Conservation (phyloP, 2,329 filamentous ascomycete genomes). For the Microcera coccophila region DNA sequence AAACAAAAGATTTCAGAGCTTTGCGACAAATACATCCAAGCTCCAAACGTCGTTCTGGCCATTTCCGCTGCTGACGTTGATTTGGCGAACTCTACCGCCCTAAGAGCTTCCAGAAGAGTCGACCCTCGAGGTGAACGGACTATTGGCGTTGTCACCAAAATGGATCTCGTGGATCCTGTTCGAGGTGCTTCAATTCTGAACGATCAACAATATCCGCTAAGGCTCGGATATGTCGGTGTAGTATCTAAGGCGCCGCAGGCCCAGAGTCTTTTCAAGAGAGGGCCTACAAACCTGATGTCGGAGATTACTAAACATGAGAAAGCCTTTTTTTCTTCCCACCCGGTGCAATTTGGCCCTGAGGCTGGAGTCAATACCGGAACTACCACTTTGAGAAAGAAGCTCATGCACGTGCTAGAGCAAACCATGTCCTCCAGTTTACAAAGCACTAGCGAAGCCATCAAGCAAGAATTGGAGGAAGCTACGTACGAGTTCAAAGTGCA, state of each 20-base stretch:
- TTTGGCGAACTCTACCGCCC: conserved; percentile 88
- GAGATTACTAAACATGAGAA: conserved; percentile 86
- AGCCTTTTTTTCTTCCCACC: conserved; percentile 79
- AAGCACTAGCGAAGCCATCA: conserved; percentile 85
- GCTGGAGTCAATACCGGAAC: conserved; percentile 77
- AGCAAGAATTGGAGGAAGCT: conserved; percentile 91
- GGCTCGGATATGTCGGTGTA: conserved; percentile 95
- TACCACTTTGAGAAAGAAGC: conserved; percentile 81
- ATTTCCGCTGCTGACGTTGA: conserved; percentile 98
- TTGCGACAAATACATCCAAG: conserved; percentile 96
- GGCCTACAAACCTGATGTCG: conserved; percentile 71
- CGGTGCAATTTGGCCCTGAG: conserved; percentile 70
- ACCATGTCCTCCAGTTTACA: conserved; percentile 94
- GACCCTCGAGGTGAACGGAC: conserved; percentile 93
- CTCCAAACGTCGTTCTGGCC: conserved; percentile 92
- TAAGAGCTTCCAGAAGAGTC: conserved; percentile 84
- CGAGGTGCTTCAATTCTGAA: conserved; percentile 75
- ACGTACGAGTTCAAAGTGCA: conserved; percentile 99
- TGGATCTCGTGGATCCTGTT: conserved; percentile 87
- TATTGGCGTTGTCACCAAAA: conserved; percentile 98
- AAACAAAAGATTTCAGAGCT: conserved; percentile 95
- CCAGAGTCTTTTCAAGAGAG: conserved; percentile 76
- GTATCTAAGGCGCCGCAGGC: conserved; percentile 74
- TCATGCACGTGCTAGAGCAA: conserved; percentile 95
- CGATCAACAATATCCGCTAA: conserved; percentile 88